Conservation (phyloP, 495 filamentous ascomycete species). For the Podospora sp. region DNA sequence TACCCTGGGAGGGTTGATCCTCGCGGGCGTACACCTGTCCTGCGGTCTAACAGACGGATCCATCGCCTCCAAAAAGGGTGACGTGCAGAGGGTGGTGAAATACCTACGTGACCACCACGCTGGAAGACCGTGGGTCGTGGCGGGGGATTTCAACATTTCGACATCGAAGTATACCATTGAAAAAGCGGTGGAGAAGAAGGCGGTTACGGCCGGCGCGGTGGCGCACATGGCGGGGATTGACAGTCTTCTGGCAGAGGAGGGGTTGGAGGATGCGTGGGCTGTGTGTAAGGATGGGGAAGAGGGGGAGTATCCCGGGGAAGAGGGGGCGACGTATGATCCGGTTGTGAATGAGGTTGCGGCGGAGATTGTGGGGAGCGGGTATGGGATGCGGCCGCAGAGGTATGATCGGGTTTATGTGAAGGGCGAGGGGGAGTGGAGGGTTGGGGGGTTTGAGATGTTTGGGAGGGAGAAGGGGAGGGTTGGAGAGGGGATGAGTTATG, state of each 20-base stretch:
- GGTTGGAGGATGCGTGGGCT: constrained; percentile 48
- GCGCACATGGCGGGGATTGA: constrained; percentile 40
- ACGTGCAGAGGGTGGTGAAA: constrained; percentile 48
- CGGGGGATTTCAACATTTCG: constrained; percentile 61
- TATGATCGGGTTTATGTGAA: constrained; percentile 59
- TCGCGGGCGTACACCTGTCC: constrained; percentile 58
- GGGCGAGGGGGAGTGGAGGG: constrained; percentile 39
- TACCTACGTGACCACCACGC: constrained; percentile 42
- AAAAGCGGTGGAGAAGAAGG: constrained; percentile 46
- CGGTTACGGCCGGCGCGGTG: constrained; percentile 44
- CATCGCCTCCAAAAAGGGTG: constrained; percentile 51
- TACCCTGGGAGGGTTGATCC: constrained; percentile 38
- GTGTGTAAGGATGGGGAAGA: constrained; percentile 6
- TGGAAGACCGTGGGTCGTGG: constrained; percentile 52
- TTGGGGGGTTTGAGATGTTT: constrained; percentile 51
- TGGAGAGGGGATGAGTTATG: constrained; percentile 33
- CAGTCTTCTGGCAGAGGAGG: constrained; percentile 33
- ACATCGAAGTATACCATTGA: constrained; percentile 55
- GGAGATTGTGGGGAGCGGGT: constrained; percentile 40
- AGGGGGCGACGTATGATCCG: constrained; percentile 61
- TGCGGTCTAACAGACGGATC: constrained; percentile 56
- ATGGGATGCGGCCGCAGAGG: constrained; percentile 55
- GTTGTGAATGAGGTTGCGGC: constrained; percentile 52
- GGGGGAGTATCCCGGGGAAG: constrained; percentile 49
- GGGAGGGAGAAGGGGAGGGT: constrained; percentile 39